Conservation (phyloP, 2,329 filamentous ascomycete species). For the Aspergillus quadricinctus region DNA sequence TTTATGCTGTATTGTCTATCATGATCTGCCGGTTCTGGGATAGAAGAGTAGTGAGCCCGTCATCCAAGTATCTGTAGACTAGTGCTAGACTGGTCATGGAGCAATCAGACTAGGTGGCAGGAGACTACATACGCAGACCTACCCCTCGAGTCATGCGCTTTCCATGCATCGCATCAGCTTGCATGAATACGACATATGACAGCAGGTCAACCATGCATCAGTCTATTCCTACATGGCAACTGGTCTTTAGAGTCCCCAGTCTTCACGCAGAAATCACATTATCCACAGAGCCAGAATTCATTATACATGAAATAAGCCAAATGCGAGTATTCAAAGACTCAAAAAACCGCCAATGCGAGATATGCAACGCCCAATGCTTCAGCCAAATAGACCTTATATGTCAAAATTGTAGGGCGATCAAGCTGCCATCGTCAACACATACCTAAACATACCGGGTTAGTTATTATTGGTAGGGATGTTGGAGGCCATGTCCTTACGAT, state of each 20-base stretch:
- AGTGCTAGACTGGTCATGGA: background rate
- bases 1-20: too few species aligned
- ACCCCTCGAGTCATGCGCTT: background rate
- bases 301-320: background rate
- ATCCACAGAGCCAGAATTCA: background rate
- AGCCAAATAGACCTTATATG: background rate
- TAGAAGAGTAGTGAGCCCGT: background rate
- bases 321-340: background rate
- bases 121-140: background rate
- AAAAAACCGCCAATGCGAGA: background rate
- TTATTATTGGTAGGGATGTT: background rate
- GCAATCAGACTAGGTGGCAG: background rate
- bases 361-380: background rate
- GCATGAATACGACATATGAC: background rate
- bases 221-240: background rate
- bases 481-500: slow-evolving; percentile 41
- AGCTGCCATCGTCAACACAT: slow-evolving; percentile 31
- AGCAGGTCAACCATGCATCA: background rate
- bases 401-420: slow-evolving; percentile 13
- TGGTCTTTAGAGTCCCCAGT: too few species aligned
- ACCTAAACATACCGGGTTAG: slow-evolving; percentile 15
- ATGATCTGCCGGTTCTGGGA: background rate
- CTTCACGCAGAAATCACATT: background rate
- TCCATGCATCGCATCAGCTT: background rate
- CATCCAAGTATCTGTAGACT: background rate